Conservation (phyloP, 306 rosid species). For the Coriaria nepalensis region DNA sequence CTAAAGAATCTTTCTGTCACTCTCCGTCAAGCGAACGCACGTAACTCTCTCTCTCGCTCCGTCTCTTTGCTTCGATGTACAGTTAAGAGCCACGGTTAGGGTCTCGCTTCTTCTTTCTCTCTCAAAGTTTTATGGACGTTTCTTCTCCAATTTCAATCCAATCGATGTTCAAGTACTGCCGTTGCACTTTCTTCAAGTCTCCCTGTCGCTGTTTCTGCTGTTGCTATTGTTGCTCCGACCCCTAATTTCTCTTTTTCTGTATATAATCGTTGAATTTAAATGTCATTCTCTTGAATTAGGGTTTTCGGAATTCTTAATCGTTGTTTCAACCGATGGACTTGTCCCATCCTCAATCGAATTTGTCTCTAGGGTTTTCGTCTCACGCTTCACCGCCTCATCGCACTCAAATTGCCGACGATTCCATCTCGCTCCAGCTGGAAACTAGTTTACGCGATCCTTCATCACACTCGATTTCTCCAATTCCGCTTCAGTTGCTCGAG, state of each 20-base stretch:
- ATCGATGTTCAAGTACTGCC: constrained; percentile 3
- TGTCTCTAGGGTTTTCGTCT: constrained; percentile 50
- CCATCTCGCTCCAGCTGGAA: constrained; percentile 56
- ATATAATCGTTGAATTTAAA: not conserved
- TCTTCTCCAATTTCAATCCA: constrained; percentile 1
- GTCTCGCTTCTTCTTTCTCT: not conserved
- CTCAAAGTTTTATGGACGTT: constrained; percentile 17
- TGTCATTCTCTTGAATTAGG: constrained; percentile 1
- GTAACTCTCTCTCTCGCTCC: not conserved
- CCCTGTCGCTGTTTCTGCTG: constrained; percentile 4
- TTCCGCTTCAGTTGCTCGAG: constrained; percentile 65
- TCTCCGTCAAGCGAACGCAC: too few relatives aligned
- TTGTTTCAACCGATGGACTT: constrained; percentile 34
- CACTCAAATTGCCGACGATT: constrained; percentile 40
- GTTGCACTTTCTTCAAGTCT: constrained; percentile 6
- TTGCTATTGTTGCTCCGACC: constrained; percentile 5
- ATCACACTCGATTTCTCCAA: constrained; percentile 28
- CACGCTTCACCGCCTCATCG: constrained; percentile 53
- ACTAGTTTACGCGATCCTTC: constrained; percentile 38
- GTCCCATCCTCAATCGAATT: constrained; percentile 41
- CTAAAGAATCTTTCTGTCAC: too few relatives aligned
- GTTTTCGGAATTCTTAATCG: not conserved
- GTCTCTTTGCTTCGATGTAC: not conserved
- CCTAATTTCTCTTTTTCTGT: not conserved
- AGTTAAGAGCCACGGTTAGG: constrained; percentile 2